Evolutionary conservation across 768 basidiomycete species (phyloP).

Genomic region (Sistotremastrum niveocremeum): DNA sequence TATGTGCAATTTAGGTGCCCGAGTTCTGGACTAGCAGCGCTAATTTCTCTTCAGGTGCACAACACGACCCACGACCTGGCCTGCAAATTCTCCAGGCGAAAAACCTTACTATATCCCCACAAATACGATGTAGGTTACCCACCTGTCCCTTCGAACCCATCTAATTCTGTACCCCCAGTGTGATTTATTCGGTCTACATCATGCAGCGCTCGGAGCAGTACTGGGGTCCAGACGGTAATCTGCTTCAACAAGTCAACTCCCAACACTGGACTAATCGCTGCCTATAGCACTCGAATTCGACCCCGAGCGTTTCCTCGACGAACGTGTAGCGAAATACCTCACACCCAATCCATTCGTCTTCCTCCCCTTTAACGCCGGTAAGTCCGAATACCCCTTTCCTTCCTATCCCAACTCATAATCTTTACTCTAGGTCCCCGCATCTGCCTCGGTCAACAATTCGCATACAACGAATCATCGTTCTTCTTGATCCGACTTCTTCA

Average conservation of each 20-base stretch:
- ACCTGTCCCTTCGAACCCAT: not conserved
- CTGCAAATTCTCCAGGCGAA: conserved; percentile 28
- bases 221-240: conserved; percentile 53
- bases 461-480: conserved; percentile 53
- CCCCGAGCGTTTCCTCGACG: conserved; percentile 55
- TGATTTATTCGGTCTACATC: conserved; percentile 32
- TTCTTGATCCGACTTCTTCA: conserved; percentile 50
- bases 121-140: conserved; percentile 16
- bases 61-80: conserved; percentile 16
- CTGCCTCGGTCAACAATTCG: conserved; percentile 37
- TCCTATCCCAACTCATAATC: not conserved
- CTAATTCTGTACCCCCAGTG: conserved; percentile 12
- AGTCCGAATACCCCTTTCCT: conserved; percentile 12
- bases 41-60: conserved; percentile 5
- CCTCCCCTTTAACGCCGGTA: conserved; percentile 41
- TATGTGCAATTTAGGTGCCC: conserved; percentile 15
- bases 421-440: conserved; percentile 16
- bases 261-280: not conserved
- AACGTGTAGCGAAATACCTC: conserved; percentile 40
- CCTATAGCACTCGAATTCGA: conserved; percentile 42
- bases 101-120: conserved; percentile 44
- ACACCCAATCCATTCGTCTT: conserved; percentile 35
- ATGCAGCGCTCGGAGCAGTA: conserved; percentile 52
- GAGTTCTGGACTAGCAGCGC: too few species aligned
- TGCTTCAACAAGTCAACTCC: not conserved